These are phyloP conservation scores for Aspergillus campestris DNA, from an alignment of 495 filamentous ascomycete genomes.

Conservation along the genomic window DNA sequence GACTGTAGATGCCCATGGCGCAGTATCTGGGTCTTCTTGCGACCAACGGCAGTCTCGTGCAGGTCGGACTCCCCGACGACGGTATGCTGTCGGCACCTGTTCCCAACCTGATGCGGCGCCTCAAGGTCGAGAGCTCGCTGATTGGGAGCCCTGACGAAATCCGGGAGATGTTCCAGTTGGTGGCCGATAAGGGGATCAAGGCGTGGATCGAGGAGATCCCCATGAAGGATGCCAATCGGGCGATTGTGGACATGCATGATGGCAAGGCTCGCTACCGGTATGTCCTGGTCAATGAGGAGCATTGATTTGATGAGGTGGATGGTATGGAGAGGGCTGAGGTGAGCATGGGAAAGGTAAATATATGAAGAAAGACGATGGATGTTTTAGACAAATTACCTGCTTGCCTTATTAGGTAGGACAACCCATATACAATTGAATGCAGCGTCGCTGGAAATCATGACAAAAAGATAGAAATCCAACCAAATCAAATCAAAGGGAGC, in stretches of 20 bases:
- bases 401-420: no score
- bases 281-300: conserved; percentile 57
- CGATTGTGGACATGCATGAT: conserved; percentile 58
- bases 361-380: no score
- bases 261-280: conserved; percentile 70
- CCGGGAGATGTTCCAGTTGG: conserved; percentile 72
- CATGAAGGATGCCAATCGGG: conserved; percentile 68
- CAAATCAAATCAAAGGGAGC: no score
- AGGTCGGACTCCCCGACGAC: conserved; percentile 68
- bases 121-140: conserved; percentile 60
- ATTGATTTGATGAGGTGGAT: background rate
- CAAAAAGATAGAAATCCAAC: no score
- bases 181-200: conserved; percentile 60
- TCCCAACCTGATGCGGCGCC: conserved; percentile 51
- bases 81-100: conserved; percentile 56
- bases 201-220: conserved; percentile 64
- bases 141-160: conserved; percentile 70
- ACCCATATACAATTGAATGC: no score
- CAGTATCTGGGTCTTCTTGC: conserved; percentile 62
- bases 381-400: no score
- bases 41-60: conserved; percentile 64
- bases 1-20: conserved; percentile 56
- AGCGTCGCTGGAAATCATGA: no score
- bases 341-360: background rate
- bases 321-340: background rate